Evolutionary conservation across 768 basidiomycete genomes (phyloP), one percentile per base, ranked within the genome.

Genomic region (Crassisporium funariophilum): DNA sequence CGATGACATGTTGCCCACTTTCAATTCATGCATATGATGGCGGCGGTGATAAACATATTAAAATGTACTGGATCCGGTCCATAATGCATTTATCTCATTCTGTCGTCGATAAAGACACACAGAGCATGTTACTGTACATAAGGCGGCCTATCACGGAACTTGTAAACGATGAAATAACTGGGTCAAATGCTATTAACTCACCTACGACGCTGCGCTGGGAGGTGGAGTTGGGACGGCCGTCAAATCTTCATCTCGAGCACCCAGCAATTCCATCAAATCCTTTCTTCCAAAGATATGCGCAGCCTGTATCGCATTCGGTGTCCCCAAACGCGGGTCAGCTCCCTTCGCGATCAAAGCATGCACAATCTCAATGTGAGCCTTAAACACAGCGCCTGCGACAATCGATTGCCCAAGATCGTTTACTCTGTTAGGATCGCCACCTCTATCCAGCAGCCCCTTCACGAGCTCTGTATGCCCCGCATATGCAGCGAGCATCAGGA

Each of bases 401-500:
- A 87, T 81, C 7, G 84, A 82, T 55, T 91, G 89, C 0, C 79
- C 80, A 2, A 77, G 72, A 54, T 90, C 86, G 62, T 91, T 91
- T 41, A 81, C 58, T 9, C 80, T 70, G 56, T 88, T 83, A 2
- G 82, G 79, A 61, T 90, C 85, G 29, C 79, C 86, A 2, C 78
- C 77, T 24, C 76, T 73, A 5, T 65, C 55, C 37, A 89, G 63
- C 20, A 91, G 74, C 11, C 72, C 74, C 36, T 68, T 68, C 1
- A 78, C 68, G 15, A 86, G 76, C 2, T 72, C 66, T 0, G 68
- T 62, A 54, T 89, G 84, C 1, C 88, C 88, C 16, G 80, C 74
- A 58, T 91, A 91, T 2, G 88, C 78, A 3, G 84, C 82, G 41
- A 89, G 77, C 86, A 91, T 91, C 43, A 91, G 68, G 5, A 91